Evolutionary conservation across 208 protist species (phyloP).

Genomic region (Leishmania tarentolae): DNA sequence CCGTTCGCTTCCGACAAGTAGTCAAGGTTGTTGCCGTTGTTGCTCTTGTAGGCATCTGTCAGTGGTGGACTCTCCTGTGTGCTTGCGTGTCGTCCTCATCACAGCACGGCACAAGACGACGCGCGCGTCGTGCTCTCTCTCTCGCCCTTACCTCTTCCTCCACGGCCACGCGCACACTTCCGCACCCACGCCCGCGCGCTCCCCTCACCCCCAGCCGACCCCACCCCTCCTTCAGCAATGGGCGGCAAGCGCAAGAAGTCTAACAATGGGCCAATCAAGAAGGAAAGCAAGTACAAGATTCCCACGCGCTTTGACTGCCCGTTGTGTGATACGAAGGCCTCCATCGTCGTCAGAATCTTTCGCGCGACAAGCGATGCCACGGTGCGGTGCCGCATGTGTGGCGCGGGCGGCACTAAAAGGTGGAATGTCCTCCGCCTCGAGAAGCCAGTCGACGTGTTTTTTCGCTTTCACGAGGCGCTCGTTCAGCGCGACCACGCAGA

Average conservation of each 20-base stretch:
- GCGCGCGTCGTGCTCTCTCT: not conserved
- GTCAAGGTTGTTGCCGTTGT: not conserved
- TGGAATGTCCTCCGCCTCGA: conserved; percentile 74
- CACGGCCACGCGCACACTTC: not conserved
- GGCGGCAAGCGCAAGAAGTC: conserved; percentile 86
- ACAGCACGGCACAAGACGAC: not conserved
- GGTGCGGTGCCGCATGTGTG: conserved; percentile 76
- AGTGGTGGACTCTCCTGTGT: too few species aligned
- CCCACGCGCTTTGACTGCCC: conserved; percentile 88
- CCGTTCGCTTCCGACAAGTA: not conserved
- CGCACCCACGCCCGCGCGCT: not conserved
- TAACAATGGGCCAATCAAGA: conserved; percentile 78
- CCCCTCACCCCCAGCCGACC: not conserved
- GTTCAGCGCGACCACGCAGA: conserved; percentile 67
- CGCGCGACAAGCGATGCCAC: conserved; percentile 49
- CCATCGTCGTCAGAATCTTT: conserved; percentile 74
- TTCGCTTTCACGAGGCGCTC: conserved; percentile 85
- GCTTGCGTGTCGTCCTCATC: not conserved
- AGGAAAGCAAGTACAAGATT: conserved; percentile 94
- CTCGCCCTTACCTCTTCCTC: not conserved
- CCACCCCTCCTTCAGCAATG: conserved; percentile 36
- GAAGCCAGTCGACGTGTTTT: conserved; percentile 88
- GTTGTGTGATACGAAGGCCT: conserved; percentile 82
- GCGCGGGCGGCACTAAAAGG: conserved; percentile 42
- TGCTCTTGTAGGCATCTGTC: not conserved